phyloP scores from a whole-genome alignment of 495 filamentous ascomycete genomes.

The Xylaria scruposa region DNA sequence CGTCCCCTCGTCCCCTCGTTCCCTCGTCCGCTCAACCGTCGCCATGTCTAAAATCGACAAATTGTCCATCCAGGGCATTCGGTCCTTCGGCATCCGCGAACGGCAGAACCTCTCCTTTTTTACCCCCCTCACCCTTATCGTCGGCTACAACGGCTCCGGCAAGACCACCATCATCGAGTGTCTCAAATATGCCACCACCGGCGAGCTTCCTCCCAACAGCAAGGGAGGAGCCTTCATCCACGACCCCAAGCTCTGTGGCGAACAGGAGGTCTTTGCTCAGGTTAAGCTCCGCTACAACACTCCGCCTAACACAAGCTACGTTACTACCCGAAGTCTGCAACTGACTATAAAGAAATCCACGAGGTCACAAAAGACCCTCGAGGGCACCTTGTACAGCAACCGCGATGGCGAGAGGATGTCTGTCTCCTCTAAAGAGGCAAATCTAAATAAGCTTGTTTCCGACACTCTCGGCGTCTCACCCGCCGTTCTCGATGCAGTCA shows the following conservation, averaged over 20 bases:
- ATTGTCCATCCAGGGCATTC: slow-evolving; percentile 84
- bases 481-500: slow-evolving; percentile 89
- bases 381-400: slow-evolving; percentile 74
- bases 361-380: slow-evolving; percentile 76
- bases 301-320: slow-evolving; percentile 76
- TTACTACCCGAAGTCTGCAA: slow-evolving; percentile 80
- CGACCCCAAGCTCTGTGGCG: slow-evolving; percentile 89
- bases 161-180: slow-evolving; percentile 99
- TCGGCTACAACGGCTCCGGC: slow-evolving; percentile 95
- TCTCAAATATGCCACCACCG: slow-evolving; percentile 97
- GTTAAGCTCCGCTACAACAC: slow-evolving; percentile 87
- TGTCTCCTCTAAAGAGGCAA: slow-evolving; percentile 77
- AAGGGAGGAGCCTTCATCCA: slow-evolving; percentile 95
- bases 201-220: slow-evolving; percentile 91
- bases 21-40: slow-evolving; percentile 27
- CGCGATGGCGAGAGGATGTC: slow-evolving; percentile 79
- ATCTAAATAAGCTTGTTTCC: slow-evolving; percentile 83
- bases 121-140: slow-evolving; percentile 90
- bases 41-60: slow-evolving; percentile 82
- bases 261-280: slow-evolving; percentile 89
- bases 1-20: neutral
- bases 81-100: slow-evolving; percentile 83
- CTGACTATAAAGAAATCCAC: slow-evolving; percentile 84
- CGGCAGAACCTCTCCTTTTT: slow-evolving; percentile 88
- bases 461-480: slow-evolving; percentile 88